Base-by-base conservation (phyloP, 2,329 filamentous ascomycete species). In the Pyrenophora seminiperda region DNA sequence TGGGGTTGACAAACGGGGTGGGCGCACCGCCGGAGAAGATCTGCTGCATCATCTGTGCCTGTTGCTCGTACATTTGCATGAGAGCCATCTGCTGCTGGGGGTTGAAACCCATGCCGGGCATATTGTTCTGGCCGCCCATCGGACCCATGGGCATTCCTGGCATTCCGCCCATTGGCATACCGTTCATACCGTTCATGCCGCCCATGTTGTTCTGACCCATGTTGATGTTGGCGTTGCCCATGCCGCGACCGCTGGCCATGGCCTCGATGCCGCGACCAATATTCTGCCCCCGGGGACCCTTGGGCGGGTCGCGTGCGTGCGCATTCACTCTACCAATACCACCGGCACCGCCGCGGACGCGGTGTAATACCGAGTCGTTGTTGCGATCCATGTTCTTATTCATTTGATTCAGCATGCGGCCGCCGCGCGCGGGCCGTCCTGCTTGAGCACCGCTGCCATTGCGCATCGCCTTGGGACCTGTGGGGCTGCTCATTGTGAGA, bases 381-480 rank as follows among this genome's bases (percentile, higher is more conserved):
- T 81, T 80, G 55, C 93, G 86, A 64, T 95, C 90, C 84, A 96
- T 86, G 11, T 86, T 85, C 66, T 90, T 90, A 69, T 88, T 86
- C 68, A 95, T 83, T 62, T 97, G 91, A 41, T 91, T 90, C 48
- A 97, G 80, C 79, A 97, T 86, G 54, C 90, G 85, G 72, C 91
- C 91, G 33, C 62, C 59, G 60, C 90, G 85, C 51, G 64, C 74
- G 45, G 69, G 75, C 45, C 45, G 65, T 17, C 47, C 48, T 53
- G 58, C 48, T 44, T 61, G 58, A 14, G 56, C 46, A 20, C 65
- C 67, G 62, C 77, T 83, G 43, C 84, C 84, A 70, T 88, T 90
- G 67, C 94, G 89, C 91, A 97, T 96, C 27, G 92, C 91, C 72
- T 92, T 94, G 14, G 94, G 94, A 48, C 93, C 94, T 42, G 91